Base-by-base conservation (phyloP, 1,284 basidiomycete genomes). In the Fomitiporia mediterranea region DNA sequence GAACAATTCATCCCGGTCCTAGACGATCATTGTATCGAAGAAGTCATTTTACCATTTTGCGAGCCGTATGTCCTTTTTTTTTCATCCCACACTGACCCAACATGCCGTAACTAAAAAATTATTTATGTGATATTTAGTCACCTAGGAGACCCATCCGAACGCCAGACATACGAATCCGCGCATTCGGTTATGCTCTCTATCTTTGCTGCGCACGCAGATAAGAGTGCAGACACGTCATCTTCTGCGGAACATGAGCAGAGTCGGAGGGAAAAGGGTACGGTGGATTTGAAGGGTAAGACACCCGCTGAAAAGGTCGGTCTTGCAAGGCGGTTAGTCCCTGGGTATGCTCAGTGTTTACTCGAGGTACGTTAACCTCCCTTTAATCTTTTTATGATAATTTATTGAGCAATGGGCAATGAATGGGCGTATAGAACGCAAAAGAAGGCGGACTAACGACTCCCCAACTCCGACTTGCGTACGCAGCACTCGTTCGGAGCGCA, bases 131-230 rank as follows among this genome's bases (percentile, higher is more conserved):
- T 49, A 55, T 13, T 30, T 61, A 86, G 84, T 40, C 76, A 83
- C 65, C 72, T 86, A 21, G 74, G 71, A 49, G 75, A 83, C 59
- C 61, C 79, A n/a, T 68, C 68, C 13, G 72, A 86, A 57, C 80
- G 86, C 32, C 84, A 88, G 60, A 81, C 79, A 17, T 89, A 80
- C 59, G 87, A 90, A 66, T 85, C 85, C 0, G 79, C 86, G 3
- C 88, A 90, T 66, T 89, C 87, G 2, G 84, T 87, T 28, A 72
- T 90, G 50, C 70, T 90, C 4, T 75, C 86, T 2, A 74, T 88
- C 21, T 83, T 89, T 63, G 78, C 83, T 15, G 75, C 82, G 15
- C 76, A 79, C 61, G 79, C 81, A 0, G 74, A 78, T 58, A 70
- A 68, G 35, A 64, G 35, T 34, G 28, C 43, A 28, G 19, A 4